These are phyloP conservation scores for Saitozyma podzolica DNA, from an alignment of 768 basidiomycete genomes.

Conservation along the genomic window DNA sequence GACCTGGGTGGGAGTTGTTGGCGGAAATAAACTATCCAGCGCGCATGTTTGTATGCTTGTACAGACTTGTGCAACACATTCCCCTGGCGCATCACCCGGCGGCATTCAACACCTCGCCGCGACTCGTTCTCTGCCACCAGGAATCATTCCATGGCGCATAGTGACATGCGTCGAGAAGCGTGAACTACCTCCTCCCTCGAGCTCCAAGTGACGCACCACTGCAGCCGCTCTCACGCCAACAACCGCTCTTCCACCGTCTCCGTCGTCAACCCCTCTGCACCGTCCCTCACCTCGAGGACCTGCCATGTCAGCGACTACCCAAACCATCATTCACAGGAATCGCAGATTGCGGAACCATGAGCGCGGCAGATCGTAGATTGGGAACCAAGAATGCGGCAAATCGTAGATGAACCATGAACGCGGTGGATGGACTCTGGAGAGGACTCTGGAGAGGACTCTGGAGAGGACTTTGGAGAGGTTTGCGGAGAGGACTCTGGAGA, in stretches of 20 bases:
- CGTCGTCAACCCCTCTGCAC: constrained; percentile 75
- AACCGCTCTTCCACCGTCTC: constrained; percentile 68
- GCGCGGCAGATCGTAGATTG: too few relatives aligned
- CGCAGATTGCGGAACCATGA: too few relatives aligned
- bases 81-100: not conserved
- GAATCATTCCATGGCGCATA: not conserved
- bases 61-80: not conserved
- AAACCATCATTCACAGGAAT: not conserved
- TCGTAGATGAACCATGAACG: too few relatives aligned
- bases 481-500: too few relatives aligned
- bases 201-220: not conserved
- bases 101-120: not conserved
- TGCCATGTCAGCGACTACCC: constrained; percentile 40
- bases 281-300: constrained; percentile 76
- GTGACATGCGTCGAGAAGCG: not conserved
- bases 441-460: too few relatives aligned
- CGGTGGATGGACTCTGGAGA: too few relatives aligned
- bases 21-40: too few relatives aligned
- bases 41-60: not conserved
- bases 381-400: too few relatives aligned
- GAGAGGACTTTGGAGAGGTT: too few relatives aligned
- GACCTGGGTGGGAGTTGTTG: too few relatives aligned
- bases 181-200: not conserved
- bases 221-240: constrained; percentile 13
- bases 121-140: not conserved